Conservation (phyloP, 1,284 basidiomycete species). For the Boletus mariae region DNA sequence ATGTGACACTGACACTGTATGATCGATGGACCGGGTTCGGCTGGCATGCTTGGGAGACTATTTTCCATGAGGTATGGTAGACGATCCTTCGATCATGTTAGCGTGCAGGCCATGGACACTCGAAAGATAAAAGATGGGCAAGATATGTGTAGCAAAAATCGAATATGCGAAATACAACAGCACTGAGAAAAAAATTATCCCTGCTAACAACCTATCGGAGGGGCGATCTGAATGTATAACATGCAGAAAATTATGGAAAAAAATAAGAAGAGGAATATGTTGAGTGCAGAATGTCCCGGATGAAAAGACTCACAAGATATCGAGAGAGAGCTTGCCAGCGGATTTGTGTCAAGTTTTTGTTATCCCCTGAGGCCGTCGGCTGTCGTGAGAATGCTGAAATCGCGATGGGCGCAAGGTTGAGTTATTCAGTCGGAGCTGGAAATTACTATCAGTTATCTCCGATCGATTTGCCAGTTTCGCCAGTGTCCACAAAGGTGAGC, state of each 20-base stretch:
- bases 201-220: slow-evolving; percentile 29
- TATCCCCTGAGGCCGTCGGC: slow-evolving; percentile 35
- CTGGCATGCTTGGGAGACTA: slow-evolving; percentile 23
- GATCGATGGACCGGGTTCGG: slow-evolving; percentile 28
- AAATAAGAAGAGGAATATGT: slow-evolving; percentile 7
- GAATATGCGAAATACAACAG: slow-evolving; percentile 35
- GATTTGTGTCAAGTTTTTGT: slow-evolving; percentile 30
- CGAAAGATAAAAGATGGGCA: slow-evolving; percentile 13
- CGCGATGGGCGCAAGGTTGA: slow-evolving; percentile 19
- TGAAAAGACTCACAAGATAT: slow-evolving; percentile 25
- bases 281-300: slow-evolving; percentile 11
- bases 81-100: slow-evolving; percentile 27
- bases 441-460: slow-evolving; percentile 8
- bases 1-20: slow-evolving; percentile 22
- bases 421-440: slow-evolving; percentile 32
- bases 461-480: background rate
- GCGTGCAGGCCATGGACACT: slow-evolving; percentile 16
- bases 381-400: slow-evolving; percentile 34
- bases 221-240: slow-evolving; percentile 16
- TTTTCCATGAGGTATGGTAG: slow-evolving; percentile 21
- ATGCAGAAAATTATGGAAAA: slow-evolving; percentile 13
- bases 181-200: slow-evolving; percentile 32
- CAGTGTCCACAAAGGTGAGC: slow-evolving; percentile 20
- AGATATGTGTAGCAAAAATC: slow-evolving; percentile 32
- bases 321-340: slow-evolving; percentile 7